Evolutionary conservation across 345 rosid genomes (phyloP).

Genomic region (Clausena lansium): DNA sequence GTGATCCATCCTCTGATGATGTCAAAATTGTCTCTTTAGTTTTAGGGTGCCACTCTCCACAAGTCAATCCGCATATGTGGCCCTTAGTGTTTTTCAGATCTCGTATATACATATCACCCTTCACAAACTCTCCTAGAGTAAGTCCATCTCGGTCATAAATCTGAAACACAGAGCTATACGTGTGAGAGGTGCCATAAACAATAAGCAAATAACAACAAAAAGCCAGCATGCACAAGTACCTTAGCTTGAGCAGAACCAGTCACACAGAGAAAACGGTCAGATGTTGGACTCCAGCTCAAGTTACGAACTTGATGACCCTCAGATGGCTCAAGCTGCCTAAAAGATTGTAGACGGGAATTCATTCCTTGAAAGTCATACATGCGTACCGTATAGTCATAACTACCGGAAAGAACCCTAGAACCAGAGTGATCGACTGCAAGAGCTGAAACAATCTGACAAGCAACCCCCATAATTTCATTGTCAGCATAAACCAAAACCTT

Average conservation of each 20-base stretch:
- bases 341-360: constrained; percentile 83
- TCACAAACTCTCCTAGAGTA: constrained; percentile 89
- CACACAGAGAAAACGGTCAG: constrained; percentile 81
- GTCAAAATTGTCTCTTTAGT: constrained; percentile 81
- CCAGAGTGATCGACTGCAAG: constrained; percentile 86
- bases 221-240: constrained; percentile 33
- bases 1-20: constrained; percentile 95
- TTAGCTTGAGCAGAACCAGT: constrained; percentile 99
- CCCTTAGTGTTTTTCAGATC: constrained; percentile 98
- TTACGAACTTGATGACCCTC: constrained; percentile 96
- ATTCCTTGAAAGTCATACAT: constrained; percentile 99
- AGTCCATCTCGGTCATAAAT: constrained; percentile 97
- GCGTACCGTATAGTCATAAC: constrained; percentile 85
- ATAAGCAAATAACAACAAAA: not conserved
- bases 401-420: constrained; percentile 92
- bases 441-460: constrained; percentile 72
- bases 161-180: constrained; percentile 34
- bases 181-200: not conserved
- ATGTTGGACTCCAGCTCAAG: constrained; percentile 93
- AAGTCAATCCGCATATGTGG: constrained; percentile 87
- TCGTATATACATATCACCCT: constrained; percentile 98
- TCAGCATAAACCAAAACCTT: not conserved
- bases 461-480: constrained; percentile 3
- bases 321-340: constrained; percentile 88
- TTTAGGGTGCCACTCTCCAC: constrained; percentile 96